These are phyloP conservation scores for Castanospermum australe DNA, from an alignment of 306 rosid species.

Conservation along the genomic window DNA sequence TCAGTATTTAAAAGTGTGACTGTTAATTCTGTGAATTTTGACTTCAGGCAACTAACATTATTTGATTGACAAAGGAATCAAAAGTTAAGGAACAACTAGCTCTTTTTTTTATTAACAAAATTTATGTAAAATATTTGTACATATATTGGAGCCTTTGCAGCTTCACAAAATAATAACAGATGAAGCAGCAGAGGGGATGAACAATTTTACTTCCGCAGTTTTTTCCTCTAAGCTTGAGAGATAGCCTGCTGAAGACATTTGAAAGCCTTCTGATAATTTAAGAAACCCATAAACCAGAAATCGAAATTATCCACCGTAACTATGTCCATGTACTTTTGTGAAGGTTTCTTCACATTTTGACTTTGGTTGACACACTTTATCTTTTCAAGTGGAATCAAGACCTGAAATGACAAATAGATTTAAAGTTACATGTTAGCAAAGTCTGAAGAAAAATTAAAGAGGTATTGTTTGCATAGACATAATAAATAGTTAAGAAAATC, in stretches of 20 bases:
- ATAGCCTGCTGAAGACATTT: slow-evolving; percentile 39
- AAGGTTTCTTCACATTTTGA: slow-evolving; percentile 42
- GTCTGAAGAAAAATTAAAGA: not conserved
- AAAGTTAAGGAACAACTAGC: not conserved
- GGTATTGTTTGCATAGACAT: not conserved
- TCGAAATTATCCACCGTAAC: slow-evolving; percentile 55
- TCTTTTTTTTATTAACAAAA: not conserved
- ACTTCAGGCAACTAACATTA: not conserved
- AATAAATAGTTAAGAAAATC: not conserved
- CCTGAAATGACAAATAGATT: slow-evolving; percentile 28
- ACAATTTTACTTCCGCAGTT: not conserved
- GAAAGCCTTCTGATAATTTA: slow-evolving; percentile 46
- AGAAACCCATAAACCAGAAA: slow-evolving; percentile 71
- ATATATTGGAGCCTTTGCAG: not conserved
- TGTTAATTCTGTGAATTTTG: not conserved
- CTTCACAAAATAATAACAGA: slow-evolving; percentile 9
- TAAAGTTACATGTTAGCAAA: not conserved
- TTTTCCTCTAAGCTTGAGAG: slow-evolving; percentile 24
- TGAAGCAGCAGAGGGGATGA: slow-evolving; percentile 25
- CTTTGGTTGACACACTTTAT: slow-evolving; percentile 45
- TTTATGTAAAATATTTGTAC: slow-evolving; percentile 37
- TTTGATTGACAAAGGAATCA: not conserved
- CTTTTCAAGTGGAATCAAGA: slow-evolving; percentile 47
- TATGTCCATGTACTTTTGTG: slow-evolving; percentile 51
- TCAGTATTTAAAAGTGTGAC: not conserved